Conservation (phyloP, 768 basidiomycete genomes). For the Suillus occidentalis region DNA sequence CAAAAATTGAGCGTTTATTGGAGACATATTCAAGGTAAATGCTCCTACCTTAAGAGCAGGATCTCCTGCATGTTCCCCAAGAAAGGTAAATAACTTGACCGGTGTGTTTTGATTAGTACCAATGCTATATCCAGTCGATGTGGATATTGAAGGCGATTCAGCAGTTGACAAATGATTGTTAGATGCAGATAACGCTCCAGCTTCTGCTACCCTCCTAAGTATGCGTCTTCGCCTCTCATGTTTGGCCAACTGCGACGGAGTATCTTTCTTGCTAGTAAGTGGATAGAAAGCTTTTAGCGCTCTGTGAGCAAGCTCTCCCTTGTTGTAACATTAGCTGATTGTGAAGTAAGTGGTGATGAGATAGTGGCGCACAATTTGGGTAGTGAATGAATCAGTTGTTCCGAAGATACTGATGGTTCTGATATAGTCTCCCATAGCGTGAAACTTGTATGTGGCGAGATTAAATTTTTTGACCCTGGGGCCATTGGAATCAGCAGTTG, state of each 20-base stretch:
- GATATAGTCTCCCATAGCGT: not conserved
- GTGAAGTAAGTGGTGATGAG: no score
- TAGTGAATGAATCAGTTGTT: not conserved
- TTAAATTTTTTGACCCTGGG: no score
- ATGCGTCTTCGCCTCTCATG: accelerated
- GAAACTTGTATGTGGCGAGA: no score
- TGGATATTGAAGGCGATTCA: not conserved
- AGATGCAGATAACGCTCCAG: not conserved
- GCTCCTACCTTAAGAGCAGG: conserved; percentile 8
- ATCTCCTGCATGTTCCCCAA: not conserved
- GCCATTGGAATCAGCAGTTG: no score
- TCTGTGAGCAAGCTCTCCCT: conserved; percentile 21
- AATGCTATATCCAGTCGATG: no score
- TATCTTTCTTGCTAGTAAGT: not conserved
- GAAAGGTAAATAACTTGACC: no score
- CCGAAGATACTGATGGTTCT: not conserved
- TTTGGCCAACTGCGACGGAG: not conserved
- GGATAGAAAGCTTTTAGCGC: conserved; percentile 36
- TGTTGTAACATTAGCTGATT: not conserved
- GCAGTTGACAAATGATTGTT: not conserved
- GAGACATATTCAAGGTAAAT: no score
- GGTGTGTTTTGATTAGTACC: no score
- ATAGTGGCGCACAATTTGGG: not conserved
- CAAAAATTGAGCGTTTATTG: not conserved
- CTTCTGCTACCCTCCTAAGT: not conserved